These are phyloP conservation scores for Cucumis variabilis DNA, from an alignment of 331 rosid species.

Conservation along the genomic window DNA sequence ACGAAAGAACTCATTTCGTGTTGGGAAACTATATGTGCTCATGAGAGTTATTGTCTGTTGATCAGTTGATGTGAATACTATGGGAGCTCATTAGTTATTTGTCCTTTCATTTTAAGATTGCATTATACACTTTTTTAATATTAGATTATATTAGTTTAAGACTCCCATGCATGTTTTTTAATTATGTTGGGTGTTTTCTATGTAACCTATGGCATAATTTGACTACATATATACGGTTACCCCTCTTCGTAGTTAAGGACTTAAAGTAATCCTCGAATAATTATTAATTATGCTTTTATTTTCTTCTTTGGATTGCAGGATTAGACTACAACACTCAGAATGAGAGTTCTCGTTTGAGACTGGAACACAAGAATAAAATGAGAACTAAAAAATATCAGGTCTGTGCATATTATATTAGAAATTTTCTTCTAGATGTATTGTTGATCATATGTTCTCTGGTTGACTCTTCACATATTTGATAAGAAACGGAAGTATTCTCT, in stretches of 20 bases:
- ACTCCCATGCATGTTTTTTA: too few species aligned
- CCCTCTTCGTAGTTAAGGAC: neutral
- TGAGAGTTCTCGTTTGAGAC: constrained; percentile 67
- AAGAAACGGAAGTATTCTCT: neutral
- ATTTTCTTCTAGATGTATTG: neutral
- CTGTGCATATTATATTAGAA: constrained; percentile 25
- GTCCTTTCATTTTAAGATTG: too few species aligned
- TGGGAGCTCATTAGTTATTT: too few species aligned
- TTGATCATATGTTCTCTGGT: neutral
- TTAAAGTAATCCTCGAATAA: neutral
- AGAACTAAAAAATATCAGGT: constrained; percentile 71
- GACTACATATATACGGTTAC: neutral
- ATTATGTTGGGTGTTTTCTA: neutral
- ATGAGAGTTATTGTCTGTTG: too few species aligned
- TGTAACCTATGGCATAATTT: neutral
- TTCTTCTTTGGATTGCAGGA: constrained; percentile 52
- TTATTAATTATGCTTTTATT: neutral
- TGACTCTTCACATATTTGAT: neutral
- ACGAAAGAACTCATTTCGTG: too few species aligned
- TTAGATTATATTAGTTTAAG: too few species aligned
- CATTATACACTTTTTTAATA: too few species aligned
- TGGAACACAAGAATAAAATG: constrained; percentile 59
- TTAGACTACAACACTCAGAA: constrained; percentile 47
- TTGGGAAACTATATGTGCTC: too few species aligned
- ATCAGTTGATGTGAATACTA: too few species aligned